Conservation (phyloP, 495 filamentous ascomycete genomes). For the Lasiosphaeria miniovina region DNA sequence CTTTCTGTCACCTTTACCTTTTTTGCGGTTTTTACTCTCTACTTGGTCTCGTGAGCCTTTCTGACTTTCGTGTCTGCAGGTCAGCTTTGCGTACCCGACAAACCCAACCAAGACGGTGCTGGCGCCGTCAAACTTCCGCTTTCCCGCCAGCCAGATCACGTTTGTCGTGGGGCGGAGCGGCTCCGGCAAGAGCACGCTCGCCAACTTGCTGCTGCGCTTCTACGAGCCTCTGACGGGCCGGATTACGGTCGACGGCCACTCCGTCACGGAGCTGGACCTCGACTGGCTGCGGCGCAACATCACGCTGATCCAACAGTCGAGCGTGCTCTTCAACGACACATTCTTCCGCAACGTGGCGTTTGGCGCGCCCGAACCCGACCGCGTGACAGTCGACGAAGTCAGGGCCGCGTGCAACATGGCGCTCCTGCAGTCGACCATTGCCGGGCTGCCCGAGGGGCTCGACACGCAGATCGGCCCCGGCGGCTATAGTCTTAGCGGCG, state of each 20-base stretch:
- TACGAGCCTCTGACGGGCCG: constrained; percentile 65
- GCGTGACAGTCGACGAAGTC: constrained; percentile 54
- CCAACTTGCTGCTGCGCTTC: constrained; percentile 73
- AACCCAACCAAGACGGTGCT: constrained; percentile 63
- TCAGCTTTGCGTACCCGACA: constrained; percentile 82
- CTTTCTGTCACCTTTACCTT: not conserved
- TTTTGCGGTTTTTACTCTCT: no score
- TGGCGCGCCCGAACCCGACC: constrained; percentile 51
- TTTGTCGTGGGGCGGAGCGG: constrained; percentile 87
- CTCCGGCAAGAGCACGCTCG: constrained; percentile 89
- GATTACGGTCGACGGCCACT: constrained; percentile 65
- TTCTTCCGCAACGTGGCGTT: constrained; percentile 79
- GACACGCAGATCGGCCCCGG: constrained; percentile 70
- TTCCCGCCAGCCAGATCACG: constrained; percentile 68
- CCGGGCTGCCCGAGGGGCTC: constrained; percentile 66
- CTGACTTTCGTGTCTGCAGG: constrained; percentile 38
- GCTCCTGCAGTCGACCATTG: constrained; percentile 69
- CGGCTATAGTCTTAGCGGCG: constrained; percentile 75
- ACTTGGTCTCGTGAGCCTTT: not conserved
- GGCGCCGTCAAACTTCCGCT: constrained; percentile 55
- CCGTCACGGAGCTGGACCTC: constrained; percentile 59
- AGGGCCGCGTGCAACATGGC: constrained; percentile 60
- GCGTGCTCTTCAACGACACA: constrained; percentile 79
- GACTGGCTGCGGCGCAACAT: constrained; percentile 77
- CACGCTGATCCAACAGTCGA: constrained; percentile 80